Evolutionary conservation across 1,284 basidiomycete genomes (phyloP), one percentile per base, ranked within the genome.

Genomic region (Cutaneotrichosporon sp.): DNA sequence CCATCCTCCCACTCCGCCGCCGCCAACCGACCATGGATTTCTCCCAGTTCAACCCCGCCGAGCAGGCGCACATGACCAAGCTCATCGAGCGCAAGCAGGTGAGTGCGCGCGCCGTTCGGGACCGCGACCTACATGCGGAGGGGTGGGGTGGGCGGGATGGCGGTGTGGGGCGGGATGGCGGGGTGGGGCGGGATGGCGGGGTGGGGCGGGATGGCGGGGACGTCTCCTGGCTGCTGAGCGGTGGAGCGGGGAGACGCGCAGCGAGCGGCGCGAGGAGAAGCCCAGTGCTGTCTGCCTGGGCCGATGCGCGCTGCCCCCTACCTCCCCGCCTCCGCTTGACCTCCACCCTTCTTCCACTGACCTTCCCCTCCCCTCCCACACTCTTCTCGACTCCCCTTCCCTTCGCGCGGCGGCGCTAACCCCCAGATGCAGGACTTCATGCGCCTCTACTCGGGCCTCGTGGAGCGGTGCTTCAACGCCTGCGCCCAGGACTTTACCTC

Each of bases 401-500:
- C 20, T 2, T 49, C 11, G 7, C 24, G 11, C 27, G 11, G 3
- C 14, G 29, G 25, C 20, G 53, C 62, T 60, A 24, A 62, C 54
- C 8, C 18, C 46, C 80, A 98, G 92, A 97, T 98, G 94, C 91
- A 95, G 84, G 95, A 98, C 83, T 98, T 99, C 74, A 85, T 98
- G 84, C 86, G 85, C 74, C 89, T 98, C 79, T 98, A 98, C 83
- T 92, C 93, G n/a, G 90, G 89, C 72, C 85, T 99, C 59, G 94
- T 97, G 46, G 95, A 98, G 79, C 87, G 91, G 69, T 99, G 95
- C 81, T 99, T 99, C 84, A 92, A 85, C 68, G 84, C 90, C 31
- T 99, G 95, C 81, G 90, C 90, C 74, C 93, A 97, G 77, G 95
- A 99, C 79, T 98, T 99, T 75, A 98, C 95, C 31, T 91, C 89